Evolutionary conservation across 352 stramenopile genomes (phyloP).

Genomic region (Phytophthora macrochlamydospora): DNA sequence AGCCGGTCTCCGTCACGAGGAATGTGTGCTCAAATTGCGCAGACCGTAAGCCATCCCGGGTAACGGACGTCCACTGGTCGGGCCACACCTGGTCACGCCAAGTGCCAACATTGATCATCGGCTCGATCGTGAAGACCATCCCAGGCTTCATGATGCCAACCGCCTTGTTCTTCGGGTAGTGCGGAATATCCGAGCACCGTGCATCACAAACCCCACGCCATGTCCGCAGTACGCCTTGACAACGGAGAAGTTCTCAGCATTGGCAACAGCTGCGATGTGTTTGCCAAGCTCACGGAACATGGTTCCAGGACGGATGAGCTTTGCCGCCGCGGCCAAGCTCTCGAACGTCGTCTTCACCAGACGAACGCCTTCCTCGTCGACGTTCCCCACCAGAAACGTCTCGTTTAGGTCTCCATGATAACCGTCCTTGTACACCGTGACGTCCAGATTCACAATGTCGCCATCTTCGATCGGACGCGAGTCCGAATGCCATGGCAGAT

Average conservation of each 20-base stretch:
- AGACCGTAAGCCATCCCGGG: conserved; percentile 93
- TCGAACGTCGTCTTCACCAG: conserved; percentile 97
- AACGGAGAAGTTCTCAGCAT: conserved; percentile 90
- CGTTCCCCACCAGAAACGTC: conserved; percentile 97
- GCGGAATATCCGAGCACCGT: conserved; percentile 96
- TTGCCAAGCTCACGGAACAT: conserved; percentile 97
- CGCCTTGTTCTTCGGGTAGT: conserved; percentile 98
- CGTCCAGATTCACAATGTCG: conserved; percentile 99
- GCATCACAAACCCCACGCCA: conserved; percentile 97
- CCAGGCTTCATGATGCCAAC: conserved; percentile 95
- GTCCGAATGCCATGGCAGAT: conserved; percentile 98
- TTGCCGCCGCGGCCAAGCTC: conserved; percentile 86
- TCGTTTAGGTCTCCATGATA: conserved; percentile 99
- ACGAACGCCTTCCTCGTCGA: conserved; percentile 90
- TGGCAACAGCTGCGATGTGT: conserved; percentile 91
- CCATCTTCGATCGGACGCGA: conserved; percentile 93
- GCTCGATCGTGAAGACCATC: conserved; percentile 98
- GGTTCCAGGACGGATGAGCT: conserved; percentile 93
- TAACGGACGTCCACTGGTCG: conserved; percentile 98
- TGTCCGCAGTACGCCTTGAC: conserved; percentile 99
- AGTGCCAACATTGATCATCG: conserved; percentile 97
- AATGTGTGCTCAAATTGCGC: conserved; percentile 97
- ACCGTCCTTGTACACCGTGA: conserved; percentile 97
- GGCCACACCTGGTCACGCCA: conserved; percentile 91
- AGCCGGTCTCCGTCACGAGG: conserved; percentile 95